Base-by-base conservation (phyloP, 169 alveolate species). In the Cryptosporidium felis region DNA sequence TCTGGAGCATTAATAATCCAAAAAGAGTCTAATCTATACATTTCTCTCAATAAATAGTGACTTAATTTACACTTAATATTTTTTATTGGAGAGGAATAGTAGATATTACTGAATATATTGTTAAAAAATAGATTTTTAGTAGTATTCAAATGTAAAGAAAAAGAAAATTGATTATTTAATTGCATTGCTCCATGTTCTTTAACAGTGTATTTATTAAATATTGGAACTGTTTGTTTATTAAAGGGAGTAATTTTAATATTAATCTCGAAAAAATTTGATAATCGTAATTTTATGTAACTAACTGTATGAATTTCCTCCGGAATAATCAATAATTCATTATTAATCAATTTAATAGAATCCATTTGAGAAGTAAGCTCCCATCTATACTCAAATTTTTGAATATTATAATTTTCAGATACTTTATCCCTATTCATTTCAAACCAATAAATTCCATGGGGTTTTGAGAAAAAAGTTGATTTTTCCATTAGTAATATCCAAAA, bases 51-150 rank as follows among this genome's bases (percentile, higher is more conserved):
- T 18, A 74, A 14, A 16, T 51, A 34, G 23, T 36, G 26, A 6
- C 26, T 0, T 3, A 74, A 10, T 16, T 23, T 41, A 34, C 85
- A 74, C 36, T n/a, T 1, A 23, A 74, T 21, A 36, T 74, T 12
- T 12, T 3, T 40, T 8, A 74, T n/a, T 53, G 85, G 85, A 36
- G 85, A 58, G 12, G 66, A 30, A 21, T 74, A 74, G 42, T 53
- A 74, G 28, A 74, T 53, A 21, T 74, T 74, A 26, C 38, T 74
- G 59, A 38, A 74, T 36, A 53, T 46, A 14, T 47, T 47, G 32
- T 46, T 65, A 36, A 46, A 5, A 46, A n/a, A n/a, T n/a, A 47
- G n/a, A 0, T 28, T 32, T 0, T 46, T 32, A 47, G 18, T 60
- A 10, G 26, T 36, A 42, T 47, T 46, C 12, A 18, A 45, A 32